phyloP scores from a whole-genome alignment of 2,329 filamentous ascomycete species.

The Talaromyces verruculosus region DNA sequence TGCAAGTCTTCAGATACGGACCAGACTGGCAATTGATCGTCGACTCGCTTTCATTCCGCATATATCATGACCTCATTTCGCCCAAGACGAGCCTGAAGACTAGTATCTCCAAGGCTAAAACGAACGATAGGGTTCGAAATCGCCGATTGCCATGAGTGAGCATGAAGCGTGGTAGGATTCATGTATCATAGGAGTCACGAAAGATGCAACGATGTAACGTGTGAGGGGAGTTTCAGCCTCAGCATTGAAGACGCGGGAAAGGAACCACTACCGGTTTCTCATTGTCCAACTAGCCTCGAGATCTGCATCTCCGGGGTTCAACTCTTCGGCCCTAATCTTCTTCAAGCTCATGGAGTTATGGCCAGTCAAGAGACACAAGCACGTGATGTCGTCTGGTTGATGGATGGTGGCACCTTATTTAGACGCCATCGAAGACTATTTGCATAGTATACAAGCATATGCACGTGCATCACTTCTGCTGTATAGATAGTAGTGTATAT shows the following conservation, averaged over 20 bases:
- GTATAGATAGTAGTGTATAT: constrained; percentile 1
- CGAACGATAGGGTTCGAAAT: neutral
- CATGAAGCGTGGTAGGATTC: neutral
- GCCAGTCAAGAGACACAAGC: neutral
- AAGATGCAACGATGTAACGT: neutral
- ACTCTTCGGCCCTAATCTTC: neutral
- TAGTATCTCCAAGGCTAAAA: neutral
- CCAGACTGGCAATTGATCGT: neutral
- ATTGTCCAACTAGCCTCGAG: neutral
- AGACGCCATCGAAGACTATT: neutral
- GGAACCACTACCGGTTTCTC: neutral
- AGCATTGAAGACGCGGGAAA: neutral
- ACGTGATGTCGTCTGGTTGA: neutral
- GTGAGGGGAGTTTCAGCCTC: neutral
- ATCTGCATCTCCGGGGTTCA: neutral
- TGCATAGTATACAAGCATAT: neutral
- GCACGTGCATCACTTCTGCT: neutral
- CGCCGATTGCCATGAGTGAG: neutral
- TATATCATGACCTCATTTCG: neutral
- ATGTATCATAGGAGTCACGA: neutral
- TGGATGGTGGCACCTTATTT: neutral
- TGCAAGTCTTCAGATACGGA: neutral
- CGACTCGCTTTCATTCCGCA: neutral
- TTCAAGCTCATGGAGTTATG: neutral
- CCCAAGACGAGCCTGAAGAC: neutral